phyloP scores from a whole-genome alignment of 108 stramenopile species.

The Cylindrotheca closterium region DNA sequence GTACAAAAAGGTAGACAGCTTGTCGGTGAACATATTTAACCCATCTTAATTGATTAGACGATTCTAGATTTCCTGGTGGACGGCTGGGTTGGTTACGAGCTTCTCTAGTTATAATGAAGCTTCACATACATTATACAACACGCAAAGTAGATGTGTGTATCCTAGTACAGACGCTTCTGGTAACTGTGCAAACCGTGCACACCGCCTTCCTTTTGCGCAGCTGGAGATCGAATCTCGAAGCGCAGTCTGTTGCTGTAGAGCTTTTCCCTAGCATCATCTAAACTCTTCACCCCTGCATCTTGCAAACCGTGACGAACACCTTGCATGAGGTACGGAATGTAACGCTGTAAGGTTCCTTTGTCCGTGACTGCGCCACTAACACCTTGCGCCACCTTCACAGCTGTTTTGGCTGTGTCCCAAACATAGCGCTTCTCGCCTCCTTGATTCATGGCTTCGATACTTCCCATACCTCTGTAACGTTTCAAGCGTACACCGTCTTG shows the following conservation, averaged over 20 bases:
- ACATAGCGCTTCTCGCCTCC: conserved; percentile 98
- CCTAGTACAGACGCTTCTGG: conserved; percentile 90
- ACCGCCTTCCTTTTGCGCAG: conserved; percentile 99
- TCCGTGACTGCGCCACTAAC: conserved; percentile 99
- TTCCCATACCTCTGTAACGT: conserved; percentile 99
- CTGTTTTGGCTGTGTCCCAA: conserved; percentile 80
- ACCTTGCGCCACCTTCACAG: conserved; percentile 99
- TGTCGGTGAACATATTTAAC: too few species aligned
- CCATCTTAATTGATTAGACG: too few species aligned
- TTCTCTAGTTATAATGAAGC: too few species aligned
- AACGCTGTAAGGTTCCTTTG: conserved; percentile 95
- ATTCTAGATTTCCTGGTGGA: too few species aligned
- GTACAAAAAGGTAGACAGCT: too few species aligned
- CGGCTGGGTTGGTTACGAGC: too few species aligned
- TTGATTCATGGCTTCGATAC: conserved; percentile 98
- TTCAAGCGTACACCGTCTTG: conserved; percentile 99
- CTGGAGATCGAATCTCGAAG: conserved; percentile 98
- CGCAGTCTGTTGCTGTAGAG: conserved; percentile 80
- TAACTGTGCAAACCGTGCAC: conserved; percentile 98
- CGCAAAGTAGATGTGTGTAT: too few species aligned
- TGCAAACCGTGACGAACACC: conserved; percentile 98
- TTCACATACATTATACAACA: too few species aligned
- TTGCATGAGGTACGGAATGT: conserved; percentile 97
- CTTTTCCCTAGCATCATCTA: conserved; percentile 70
- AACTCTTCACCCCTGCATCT: conserved; percentile 84